Evolutionary conservation across 2,329 filamentous ascomycete species (phyloP).

Genomic region (Fusarium keratoplasticum): DNA sequence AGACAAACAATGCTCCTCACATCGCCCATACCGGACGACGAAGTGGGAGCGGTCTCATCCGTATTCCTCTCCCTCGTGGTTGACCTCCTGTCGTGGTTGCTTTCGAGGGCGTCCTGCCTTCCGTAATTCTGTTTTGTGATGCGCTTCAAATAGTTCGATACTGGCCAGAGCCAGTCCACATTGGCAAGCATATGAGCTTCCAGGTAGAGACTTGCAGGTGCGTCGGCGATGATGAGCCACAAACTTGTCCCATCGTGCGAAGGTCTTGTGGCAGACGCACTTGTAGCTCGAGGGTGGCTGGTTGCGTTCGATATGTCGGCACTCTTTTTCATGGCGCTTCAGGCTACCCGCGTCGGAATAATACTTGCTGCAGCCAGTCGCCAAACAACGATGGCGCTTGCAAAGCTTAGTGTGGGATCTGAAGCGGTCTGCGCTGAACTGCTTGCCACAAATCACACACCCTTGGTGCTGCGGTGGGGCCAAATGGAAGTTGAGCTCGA

Average conservation of each 20-base stretch:
- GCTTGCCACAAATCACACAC: neutral
- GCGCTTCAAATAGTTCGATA: neutral
- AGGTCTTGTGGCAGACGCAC: neutral
- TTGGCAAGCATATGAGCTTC: neutral
- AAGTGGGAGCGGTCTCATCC: neutral
- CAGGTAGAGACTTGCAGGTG: neutral
- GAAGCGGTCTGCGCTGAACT: neutral
- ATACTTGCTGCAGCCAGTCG: neutral
- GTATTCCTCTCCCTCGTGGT: neutral
- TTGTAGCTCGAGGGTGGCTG: neutral
- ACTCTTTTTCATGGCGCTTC: neutral
- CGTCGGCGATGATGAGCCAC: neutral
- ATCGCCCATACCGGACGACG: neutral
- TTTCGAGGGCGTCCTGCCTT: neutral
- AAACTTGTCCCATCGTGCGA: neutral
- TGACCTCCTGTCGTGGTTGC: neutral
- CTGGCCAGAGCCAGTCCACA: neutral
- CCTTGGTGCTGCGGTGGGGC: neutral
- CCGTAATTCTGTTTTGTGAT: neutral
- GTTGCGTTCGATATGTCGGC: neutral
- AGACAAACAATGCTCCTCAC: neutral
- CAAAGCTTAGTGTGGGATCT: neutral
- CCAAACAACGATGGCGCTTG: neutral
- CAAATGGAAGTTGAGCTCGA: neutral
- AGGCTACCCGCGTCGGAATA: neutral